Evolutionary conservation across 1,139 yeast genomes (phyloP), one percentile per base, ranked within the genome.

Genomic region (Magnusiomyces ingens): DNA sequence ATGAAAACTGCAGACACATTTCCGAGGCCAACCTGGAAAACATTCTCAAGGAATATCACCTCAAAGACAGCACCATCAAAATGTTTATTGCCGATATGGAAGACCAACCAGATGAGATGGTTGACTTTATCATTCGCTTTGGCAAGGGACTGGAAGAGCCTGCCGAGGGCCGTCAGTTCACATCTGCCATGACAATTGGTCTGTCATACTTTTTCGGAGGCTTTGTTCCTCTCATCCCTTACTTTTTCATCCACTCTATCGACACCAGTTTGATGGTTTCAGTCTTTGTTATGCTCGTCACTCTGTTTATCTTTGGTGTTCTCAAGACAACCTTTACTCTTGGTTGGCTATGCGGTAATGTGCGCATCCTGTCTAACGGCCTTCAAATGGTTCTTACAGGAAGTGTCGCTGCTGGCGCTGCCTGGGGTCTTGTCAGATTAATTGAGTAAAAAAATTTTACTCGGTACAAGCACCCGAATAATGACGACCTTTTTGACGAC

Each of bases 341-440:
- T 73, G 95, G 95, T 54, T 82, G 80, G 42, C 91, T 84, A 58
- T 81, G 89, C 63, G 78, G 88, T 15, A 69, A 69, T 10, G 64
- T 67, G 57, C 82, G 81, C 63, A 86, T 88, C 64, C 72, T 85
- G 4, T 71, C 74, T 49, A 96, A 90, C 68, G 98, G 98, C 51
- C 54, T 85, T 45, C 95, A 90, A 71, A 93, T 93, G 98, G 84
- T 90, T 54, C 72, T 85, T 19, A 91, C 89, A 51, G 99, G 99
- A 45, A 95, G 97, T 17, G 73, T 86, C 37, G 99, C 99, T 26
- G 99, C 99, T 3, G 95, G 96, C 6, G 88, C 95, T 26, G 98
- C 99, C 19, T 93, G 96, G 96, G 82, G 82, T 48, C 79, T 91
- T 67, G 98, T 93, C 47, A 85, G 83, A 66, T 71, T 84, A 59